Evolutionary conservation across 768 basidiomycete genomes (phyloP).

Genomic region (Rubroboletus pulcherrimus): DNA sequence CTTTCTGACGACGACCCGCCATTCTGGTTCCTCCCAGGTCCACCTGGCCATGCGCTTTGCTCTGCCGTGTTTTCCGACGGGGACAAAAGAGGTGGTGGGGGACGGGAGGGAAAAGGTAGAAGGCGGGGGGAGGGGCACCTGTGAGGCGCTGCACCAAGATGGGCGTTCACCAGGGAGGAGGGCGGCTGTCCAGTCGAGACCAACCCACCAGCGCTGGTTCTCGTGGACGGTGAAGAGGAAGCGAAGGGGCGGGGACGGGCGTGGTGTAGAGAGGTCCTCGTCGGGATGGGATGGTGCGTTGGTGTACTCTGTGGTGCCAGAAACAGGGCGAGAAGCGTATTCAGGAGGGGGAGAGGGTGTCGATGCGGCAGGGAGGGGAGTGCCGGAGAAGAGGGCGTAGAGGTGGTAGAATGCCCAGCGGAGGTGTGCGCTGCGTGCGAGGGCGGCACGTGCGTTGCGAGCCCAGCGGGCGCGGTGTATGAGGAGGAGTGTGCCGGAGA

Average conservation of each 20-base stretch:
- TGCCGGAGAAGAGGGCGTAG: constrained; percentile 52
- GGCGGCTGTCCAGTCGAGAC: constrained; percentile 92
- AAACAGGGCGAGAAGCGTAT: constrained; percentile 24
- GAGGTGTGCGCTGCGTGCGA: constrained; percentile 65
- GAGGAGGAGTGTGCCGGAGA: constrained; percentile 55
- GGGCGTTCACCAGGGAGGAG: constrained; percentile 87
- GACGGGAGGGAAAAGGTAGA: constrained; percentile 65
- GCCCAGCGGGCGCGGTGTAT: constrained; percentile 70
- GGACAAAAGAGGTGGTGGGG: constrained; percentile 53
- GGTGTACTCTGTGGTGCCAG: constrained; percentile 18
- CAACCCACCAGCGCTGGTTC: constrained; percentile 98
- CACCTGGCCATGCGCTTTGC: constrained; percentile 76
- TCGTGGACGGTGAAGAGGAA: constrained; percentile 91
- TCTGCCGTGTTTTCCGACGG: constrained; percentile 43
- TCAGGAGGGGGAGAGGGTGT: constrained; percentile 31
- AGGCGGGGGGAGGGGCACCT: constrained; percentile 65
- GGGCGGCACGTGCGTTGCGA: constrained; percentile 44
- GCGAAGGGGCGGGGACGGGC: constrained; percentile 40
- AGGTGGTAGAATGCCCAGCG: constrained; percentile 57
- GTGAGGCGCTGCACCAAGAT: constrained; percentile 68
- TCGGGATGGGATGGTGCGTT: constrained; percentile 13
- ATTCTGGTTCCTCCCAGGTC: constrained; percentile 91
- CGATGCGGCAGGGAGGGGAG: constrained; percentile 43
- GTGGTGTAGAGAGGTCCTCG: constrained; percentile 13
- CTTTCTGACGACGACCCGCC: constrained; percentile 66